Base-by-base conservation (phyloP, 2,329 filamentous ascomycete genomes). In the Aspergillus transmontanensis region DNA sequence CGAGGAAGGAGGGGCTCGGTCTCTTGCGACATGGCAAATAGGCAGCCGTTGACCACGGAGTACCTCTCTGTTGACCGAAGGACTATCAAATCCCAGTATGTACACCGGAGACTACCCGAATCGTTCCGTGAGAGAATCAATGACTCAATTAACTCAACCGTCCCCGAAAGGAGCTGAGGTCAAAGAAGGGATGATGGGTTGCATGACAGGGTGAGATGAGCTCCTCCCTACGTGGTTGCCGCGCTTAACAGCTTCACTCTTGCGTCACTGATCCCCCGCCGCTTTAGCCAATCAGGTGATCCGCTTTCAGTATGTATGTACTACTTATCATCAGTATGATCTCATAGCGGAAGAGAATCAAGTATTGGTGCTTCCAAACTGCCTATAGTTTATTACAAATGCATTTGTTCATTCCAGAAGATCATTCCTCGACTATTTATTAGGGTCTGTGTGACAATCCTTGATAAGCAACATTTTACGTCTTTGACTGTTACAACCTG, bases 1-100 rank as follows among this genome's bases (percentile, higher is more conserved):
- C 89, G 89, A 62, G 93, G 91, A 56, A 97, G 87, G 61, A 97
- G 84, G 66, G 93, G 93, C 72, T 93, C 84, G 58, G 87, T 89
- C 73, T 94, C 91, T 62, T 82, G 82, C 66, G 82, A 70, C 65
- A 76, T 76, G 59, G 56, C 68, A 63, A 59, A 26, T 48, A 62
- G 46, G 26, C 43, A 46, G 30, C 39, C 53, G 48, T 60, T 14
- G 45, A 32, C 21, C 53, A 43, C 54, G 55, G 39, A 51, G 21
- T 58, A 28, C 30, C 26, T 46, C 39, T 53, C 26, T 32, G 28
- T 14, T 26, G 58, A 54, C 30, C 41, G 59, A 56, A 28, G 51
- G n/a, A 39, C 32, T 55, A 55, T 55, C 12, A 55, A 32, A 34
- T 21, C 51, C 32, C 32, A 39, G 12, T 55, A 10, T 55, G 12